Conservation (phyloP, 2,329 filamentous ascomycete genomes). For the Fusarium tricinctum region DNA sequence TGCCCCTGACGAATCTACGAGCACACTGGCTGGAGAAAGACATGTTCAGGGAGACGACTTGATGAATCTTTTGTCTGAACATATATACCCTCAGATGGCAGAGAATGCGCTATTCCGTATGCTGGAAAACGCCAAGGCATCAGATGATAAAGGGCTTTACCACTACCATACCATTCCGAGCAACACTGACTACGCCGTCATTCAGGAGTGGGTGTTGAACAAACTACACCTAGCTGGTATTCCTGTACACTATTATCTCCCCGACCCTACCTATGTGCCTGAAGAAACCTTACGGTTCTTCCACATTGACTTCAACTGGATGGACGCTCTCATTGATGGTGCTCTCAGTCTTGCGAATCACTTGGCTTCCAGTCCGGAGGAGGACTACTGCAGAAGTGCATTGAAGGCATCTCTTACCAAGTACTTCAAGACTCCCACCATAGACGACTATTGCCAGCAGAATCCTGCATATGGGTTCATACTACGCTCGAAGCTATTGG, state of each 20-base stretch:
- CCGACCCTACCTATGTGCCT: not conserved
- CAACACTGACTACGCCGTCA: not conserved
- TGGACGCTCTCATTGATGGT: not conserved
- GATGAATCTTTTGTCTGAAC: too few relatives aligned
- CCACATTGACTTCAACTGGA: not conserved
- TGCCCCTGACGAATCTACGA: too few relatives aligned
- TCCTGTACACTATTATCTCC: not conserved
- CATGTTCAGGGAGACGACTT: too few relatives aligned
- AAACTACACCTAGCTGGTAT: not conserved
- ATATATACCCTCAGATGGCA: too few relatives aligned
- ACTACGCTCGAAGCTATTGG: not conserved
- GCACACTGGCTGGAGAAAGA: too few relatives aligned
- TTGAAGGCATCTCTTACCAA: not conserved
- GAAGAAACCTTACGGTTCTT: not conserved
- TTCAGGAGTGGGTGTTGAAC: not conserved
- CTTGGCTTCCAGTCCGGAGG: not conserved
- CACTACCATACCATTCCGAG: not conserved
- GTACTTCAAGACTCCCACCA: too few relatives aligned
- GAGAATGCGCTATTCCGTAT: too few relatives aligned
- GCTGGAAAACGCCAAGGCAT: too few relatives aligned
- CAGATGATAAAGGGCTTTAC: too few relatives aligned
- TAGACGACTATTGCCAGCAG: not conserved
- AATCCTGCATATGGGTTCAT: not conserved
- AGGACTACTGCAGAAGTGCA: rapidly evolving
- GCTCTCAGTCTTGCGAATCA: not conserved